Evolutionary conservation across 78 protist genomes (phyloP).

Genomic region (Dictyostelium discoideum): DNA sequence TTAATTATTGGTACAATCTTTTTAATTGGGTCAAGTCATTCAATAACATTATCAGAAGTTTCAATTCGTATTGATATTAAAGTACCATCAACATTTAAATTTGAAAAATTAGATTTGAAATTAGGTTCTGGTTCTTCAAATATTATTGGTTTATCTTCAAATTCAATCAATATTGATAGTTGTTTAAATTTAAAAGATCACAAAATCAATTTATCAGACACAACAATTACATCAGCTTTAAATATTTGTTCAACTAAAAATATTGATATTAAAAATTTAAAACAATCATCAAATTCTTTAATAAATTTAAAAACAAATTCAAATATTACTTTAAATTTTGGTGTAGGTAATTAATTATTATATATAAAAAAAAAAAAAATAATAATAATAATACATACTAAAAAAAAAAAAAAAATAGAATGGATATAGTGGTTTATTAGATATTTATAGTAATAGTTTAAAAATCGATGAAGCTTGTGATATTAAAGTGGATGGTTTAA

Average conservation of each 20-base stretch:
- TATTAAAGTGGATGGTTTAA: not conserved
- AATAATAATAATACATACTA: not conserved
- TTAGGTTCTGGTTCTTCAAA: not conserved
- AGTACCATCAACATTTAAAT: slow-evolving; percentile 9
- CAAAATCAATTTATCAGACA: not conserved
- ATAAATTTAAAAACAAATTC: not conserved
- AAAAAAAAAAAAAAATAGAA: not conserved
- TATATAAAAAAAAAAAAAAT: not conserved
- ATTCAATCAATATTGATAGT: not conserved
- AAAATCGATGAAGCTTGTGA: not conserved
- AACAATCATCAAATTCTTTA: not conserved
- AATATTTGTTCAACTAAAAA: not conserved
- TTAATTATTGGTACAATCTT: not conserved
- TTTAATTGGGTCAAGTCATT: not conserved
- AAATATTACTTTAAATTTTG: not conserved
- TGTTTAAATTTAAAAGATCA: not conserved
- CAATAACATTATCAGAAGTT: not conserved
- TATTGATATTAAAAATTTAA: not conserved
- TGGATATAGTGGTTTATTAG: not conserved
- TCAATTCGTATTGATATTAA: not conserved
- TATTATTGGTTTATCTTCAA: not conserved
- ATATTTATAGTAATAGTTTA: not conserved
- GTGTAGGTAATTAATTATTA: not conserved
- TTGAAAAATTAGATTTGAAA: not conserved
- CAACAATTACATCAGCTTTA: not conserved